phyloP scores from a whole-genome alignment of 202 grass and related monocot genomes.

The Sporobolus alterniflorus region DNA sequence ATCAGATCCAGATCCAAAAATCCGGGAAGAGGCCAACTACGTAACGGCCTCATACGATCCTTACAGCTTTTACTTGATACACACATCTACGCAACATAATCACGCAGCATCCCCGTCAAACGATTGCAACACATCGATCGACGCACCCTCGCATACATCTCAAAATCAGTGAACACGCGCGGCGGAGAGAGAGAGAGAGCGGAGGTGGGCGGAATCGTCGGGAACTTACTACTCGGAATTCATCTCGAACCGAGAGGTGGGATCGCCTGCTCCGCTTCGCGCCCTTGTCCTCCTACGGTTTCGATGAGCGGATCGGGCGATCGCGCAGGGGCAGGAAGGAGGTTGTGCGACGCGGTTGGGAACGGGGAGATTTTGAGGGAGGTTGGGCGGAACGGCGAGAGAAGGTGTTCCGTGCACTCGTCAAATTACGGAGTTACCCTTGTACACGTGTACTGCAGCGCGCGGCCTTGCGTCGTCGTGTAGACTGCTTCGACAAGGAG shows the following conservation, averaged over 20 bases:
- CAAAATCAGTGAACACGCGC: not conserved
- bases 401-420: no score
- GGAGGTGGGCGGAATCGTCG: not conserved
- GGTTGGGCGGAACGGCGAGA: not conserved
- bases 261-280: not conserved
- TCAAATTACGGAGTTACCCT: no score
- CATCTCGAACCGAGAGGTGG: constrained; percentile 28
- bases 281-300: constrained; percentile 1
- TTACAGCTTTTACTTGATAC: not conserved
- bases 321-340: not conserved
- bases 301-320: constrained; percentile 18
- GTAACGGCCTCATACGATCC: not conserved
- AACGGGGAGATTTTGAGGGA: constrained; percentile 7
- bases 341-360: not conserved
- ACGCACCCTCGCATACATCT: not conserved
- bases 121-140: not conserved
- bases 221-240: constrained; percentile 77
- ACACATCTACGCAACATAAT: not conserved
- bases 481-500: no score
- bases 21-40: not conserved
- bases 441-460: no score
- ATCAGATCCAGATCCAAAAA: constrained; percentile 27
- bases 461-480: no score
- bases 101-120: not conserved
- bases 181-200: not conserved